A percentile compares a stretch with the other conserved stretches of the same genome.
Evolutionary conservation across 768 basidiomycete species (phyloP).

Genomic region (Leccinellum luteum): DNA sequence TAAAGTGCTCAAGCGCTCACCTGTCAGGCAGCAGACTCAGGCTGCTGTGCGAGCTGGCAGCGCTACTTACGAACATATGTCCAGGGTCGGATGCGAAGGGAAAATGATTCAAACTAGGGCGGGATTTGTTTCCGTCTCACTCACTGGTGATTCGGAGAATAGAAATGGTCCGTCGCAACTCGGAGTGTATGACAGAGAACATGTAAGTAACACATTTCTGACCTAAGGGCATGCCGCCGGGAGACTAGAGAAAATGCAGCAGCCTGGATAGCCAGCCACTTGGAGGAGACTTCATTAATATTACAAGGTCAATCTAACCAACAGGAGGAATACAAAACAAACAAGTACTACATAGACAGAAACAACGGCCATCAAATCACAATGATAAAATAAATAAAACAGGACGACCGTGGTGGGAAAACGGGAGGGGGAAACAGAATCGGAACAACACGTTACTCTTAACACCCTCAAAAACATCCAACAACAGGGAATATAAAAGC

Average conservation of each 20-base stretch:
- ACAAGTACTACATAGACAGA: slow-evolving; percentile 8
- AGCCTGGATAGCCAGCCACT: too few relatives aligned
- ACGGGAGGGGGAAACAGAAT: background rate
- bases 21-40: background rate
- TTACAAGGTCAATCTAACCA: background rate
- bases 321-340: background rate
- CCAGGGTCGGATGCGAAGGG: background rate
- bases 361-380: slow-evolving; percentile 1
- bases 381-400: background rate
- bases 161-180: too few relatives aligned
- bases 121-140: too few relatives aligned
- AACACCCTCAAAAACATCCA: slow-evolving; percentile 8
- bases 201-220: too few relatives aligned
- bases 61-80: background rate
- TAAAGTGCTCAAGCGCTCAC: background rate
- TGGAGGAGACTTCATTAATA: background rate
- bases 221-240: too few relatives aligned
- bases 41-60: background rate
- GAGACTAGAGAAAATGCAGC: too few relatives aligned
- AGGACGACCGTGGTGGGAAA: background rate
- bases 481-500: slow-evolving; percentile 13
- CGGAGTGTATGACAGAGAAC: too few relatives aligned
- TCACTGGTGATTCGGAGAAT: too few relatives aligned
- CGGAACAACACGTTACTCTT: slow-evolving; percentile 8
- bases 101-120: background rate